Percentiles rank a stretch among this genome's conserved stretches.
Evolutionary conservation across 2,329 filamentous ascomycete genomes (phyloP).

Genomic region (Arachnomyces sp.): DNA sequence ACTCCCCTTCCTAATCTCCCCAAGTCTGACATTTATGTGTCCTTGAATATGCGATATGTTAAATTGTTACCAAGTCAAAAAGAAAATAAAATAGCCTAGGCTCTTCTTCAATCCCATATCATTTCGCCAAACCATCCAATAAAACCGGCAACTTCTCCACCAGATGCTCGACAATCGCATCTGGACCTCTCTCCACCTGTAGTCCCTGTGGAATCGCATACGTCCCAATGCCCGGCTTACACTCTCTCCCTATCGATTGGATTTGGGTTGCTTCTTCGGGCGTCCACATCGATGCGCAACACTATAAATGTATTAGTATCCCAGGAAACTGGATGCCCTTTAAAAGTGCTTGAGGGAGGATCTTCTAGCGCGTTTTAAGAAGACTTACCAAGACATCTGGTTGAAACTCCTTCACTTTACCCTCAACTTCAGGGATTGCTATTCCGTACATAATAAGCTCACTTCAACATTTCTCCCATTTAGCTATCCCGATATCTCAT

Average conservation of each 20-base stretch:
- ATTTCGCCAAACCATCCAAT: conserved; percentile 21
- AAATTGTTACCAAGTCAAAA: too few relatives aligned
- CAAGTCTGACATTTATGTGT: too few relatives aligned
- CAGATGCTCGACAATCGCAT: conserved; percentile 37
- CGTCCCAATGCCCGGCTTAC: conserved; percentile 33
- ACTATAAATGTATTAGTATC: conserved; percentile 33
- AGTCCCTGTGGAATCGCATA: conserved; percentile 36
- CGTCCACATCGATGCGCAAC: conserved; percentile 56
- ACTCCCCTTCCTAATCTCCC: too few relatives aligned
- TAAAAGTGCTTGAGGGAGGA: too few relatives aligned
- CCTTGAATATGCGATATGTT: too few relatives aligned
- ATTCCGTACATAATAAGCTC: conserved; percentile 4
- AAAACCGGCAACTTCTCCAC: conserved; percentile 33
- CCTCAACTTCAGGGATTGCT: conserved; percentile 49
- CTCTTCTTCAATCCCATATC: too few relatives aligned
- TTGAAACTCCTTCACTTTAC: conserved; percentile 45
- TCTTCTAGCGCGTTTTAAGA: too few relatives aligned
- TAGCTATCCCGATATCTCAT: too few relatives aligned
- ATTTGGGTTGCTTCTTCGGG: conserved; percentile 32
- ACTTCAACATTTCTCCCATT: too few relatives aligned
- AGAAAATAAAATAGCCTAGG: too few relatives aligned
- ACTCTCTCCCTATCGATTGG: conserved; percentile 28
- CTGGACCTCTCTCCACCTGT: conserved; percentile 36
- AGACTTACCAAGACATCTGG: conserved; percentile 49
- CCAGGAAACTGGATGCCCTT: too few relatives aligned